Percentiles rank a stretch among this genome's conserved stretches.
These are phyloP conservation scores for Rhodamnia rubescens DNA, from an alignment of 345 rosid genomes.

Conservation along the genomic window DNA sequence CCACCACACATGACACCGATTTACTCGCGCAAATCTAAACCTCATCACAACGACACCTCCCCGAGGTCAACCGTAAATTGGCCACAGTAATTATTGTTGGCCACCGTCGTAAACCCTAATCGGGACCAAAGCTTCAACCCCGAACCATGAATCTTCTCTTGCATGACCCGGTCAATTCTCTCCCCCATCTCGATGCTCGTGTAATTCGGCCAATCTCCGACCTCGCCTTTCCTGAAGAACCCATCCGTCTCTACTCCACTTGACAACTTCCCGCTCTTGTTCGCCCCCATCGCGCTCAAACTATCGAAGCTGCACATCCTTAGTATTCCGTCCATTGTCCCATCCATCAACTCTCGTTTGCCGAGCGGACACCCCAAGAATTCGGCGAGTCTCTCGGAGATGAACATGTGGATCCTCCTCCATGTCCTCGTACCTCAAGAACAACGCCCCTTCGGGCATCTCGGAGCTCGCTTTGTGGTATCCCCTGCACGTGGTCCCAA, in stretches of 20 bases:
- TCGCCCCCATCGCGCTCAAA: conserved; percentile 12
- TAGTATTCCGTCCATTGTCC: conserved; percentile 4
- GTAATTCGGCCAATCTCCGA: conserved; percentile 1
- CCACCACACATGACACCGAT: neutral
- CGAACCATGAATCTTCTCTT: neutral
- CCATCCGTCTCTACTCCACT: conserved; percentile 4
- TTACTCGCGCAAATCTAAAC: neutral
- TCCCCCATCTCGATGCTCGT: conserved; percentile 3
- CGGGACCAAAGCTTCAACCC: neutral
- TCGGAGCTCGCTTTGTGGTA: conserved; percentile 22
- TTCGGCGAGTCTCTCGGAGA: conserved; percentile 18
- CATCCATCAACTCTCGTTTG: conserved; percentile 3
- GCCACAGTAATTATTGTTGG: neutral
- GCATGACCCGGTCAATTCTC: neutral
- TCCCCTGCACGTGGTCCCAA: conserved; percentile 25
- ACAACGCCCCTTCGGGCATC: conserved; percentile 12
- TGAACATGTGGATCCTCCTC: conserved; percentile 5
- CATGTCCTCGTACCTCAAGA: conserved; percentile 27
- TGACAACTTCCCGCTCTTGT: conserved; percentile 11
- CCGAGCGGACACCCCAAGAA: conserved; percentile 24
- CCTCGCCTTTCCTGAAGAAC: conserved; percentile 16
- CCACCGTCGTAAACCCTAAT: neutral
- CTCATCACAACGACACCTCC: neutral
- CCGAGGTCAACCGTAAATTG: neutral
- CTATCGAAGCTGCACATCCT: conserved; percentile 27